Base-by-base conservation (phyloP, 2,329 filamentous ascomycete genomes). In the Elsinoe perseae region DNA sequence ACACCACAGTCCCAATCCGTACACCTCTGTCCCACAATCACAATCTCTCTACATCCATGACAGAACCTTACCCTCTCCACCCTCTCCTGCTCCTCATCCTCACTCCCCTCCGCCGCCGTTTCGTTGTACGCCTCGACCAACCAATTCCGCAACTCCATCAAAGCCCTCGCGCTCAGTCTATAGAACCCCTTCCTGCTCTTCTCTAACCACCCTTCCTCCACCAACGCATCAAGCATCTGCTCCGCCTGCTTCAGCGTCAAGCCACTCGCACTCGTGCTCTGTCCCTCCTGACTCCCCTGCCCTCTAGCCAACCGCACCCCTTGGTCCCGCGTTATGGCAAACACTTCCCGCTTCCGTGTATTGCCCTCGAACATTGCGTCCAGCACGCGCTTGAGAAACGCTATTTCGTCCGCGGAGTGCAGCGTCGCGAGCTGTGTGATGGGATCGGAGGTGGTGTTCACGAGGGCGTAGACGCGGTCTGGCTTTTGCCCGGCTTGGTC, bases 311-410 rank as follows among this genome's bases (percentile, higher is more conserved):
- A 73, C 63, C 88, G 84, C 54, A 87, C 76, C 2, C 91, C 91
- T 65, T 95, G 84, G 69, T 89, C 89, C 43, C 82, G 80, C 10
- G 83, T 86, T 2, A 97, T 75, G 2, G 88, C 90, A 80, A 96
- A 85, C 23, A 89, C 80, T 71, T 98, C 92, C 65, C 84, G 82
- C n/a, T 82, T 77, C 7, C 77, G 78, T 0, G 84, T 89, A 67
- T 97, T 97, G 73, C 89, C 86, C 61, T 95, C 89, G 67, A 97
- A 98, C 81, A 98, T 95, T 63, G 81, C 83, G 68, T 96, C 91
- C 0, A 98, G 80, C 2, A 96, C 70, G 7, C 93, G 80, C 71
- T 95, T 93, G 56, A 97, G 81, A 68, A 89, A 98, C 0, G 87
- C 83, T 28, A 97, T 87, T 73, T 97, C 91, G 62, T 95, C 90